Conservation (phyloP, 345 rosid genomes). For the Syzygium aromaticum region DNA sequence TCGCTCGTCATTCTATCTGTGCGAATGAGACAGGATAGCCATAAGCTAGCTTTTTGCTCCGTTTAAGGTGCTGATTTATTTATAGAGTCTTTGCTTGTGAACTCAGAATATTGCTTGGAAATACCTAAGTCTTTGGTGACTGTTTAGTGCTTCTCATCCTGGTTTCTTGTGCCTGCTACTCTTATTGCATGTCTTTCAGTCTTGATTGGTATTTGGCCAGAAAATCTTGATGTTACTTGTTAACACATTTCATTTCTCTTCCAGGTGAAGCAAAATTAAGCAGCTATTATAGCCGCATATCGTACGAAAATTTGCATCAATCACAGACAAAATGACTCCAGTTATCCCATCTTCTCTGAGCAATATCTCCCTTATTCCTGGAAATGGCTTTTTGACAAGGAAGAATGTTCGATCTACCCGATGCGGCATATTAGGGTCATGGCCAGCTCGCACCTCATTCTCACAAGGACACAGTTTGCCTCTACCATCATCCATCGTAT, state of each 20-base stretch:
- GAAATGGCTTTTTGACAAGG: constrained; percentile 32
- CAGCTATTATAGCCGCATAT: constrained; percentile 9
- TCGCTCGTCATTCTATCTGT: background rate
- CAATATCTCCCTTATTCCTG: constrained; percentile 50
- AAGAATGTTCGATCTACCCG: constrained; percentile 29
- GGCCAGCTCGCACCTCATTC: constrained; percentile 13
- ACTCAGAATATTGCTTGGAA: background rate
- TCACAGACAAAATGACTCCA: constrained; percentile 45
- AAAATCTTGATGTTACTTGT: background rate
- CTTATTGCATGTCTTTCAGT: background rate
- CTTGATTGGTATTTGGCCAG: background rate
- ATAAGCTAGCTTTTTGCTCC: background rate
- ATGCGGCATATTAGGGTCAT: constrained; percentile 39
- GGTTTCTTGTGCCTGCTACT: background rate
- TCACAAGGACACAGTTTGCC: constrained; percentile 36
- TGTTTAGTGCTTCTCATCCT: background rate
- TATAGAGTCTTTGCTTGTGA: background rate
- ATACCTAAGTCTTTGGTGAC: background rate
- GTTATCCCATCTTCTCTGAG: constrained; percentile 46
- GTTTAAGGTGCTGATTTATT: background rate
- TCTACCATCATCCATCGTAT: constrained; percentile 27
- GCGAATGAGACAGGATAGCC: background rate
- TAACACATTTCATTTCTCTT: background rate
- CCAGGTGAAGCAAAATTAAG: constrained; percentile 1
- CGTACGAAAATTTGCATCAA: constrained; percentile 12